A percentile compares a stretch with the other conserved stretches of the same genome.
Evolutionary conservation across 2,329 filamentous ascomycete genomes (phyloP).

Genomic region (Sporothrix inflata): DNA sequence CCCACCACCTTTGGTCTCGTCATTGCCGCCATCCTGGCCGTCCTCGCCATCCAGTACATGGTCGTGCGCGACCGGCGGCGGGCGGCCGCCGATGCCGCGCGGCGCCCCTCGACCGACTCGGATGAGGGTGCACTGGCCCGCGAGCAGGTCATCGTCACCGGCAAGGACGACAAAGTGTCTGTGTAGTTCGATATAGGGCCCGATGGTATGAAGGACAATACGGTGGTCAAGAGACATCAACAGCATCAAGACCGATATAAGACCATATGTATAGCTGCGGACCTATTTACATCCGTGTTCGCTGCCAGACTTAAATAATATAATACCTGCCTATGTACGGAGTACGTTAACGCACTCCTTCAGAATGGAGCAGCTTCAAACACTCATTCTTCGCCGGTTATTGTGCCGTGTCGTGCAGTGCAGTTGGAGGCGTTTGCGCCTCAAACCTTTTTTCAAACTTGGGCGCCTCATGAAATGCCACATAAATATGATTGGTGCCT

Average conservation of each 20-base stretch:
- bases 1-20: constrained; percentile 12
- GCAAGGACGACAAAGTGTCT: background rate
- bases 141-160: constrained; percentile 9
- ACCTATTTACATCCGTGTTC: too few relatives aligned
- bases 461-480: background rate
- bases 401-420: background rate
- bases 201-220: too few relatives aligned
- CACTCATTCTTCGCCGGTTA: too few relatives aligned
- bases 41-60: constrained; percentile 22
- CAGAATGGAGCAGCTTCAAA: too few relatives aligned
- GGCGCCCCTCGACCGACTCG: constrained; percentile 12
- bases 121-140: background rate
- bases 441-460: background rate
- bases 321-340: too few relatives aligned
- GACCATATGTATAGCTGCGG: too few relatives aligned
- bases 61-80: background rate
- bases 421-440: background rate
- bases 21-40: constrained; percentile 18
- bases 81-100: background rate
- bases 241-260: too few relatives aligned
- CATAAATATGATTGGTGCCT: too few relatives aligned
- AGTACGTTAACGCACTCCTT: too few relatives aligned
- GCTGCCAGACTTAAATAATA: too few relatives aligned
- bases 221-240: too few relatives aligned
- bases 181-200: too few relatives aligned